These are phyloP conservation scores for Starmera dryadoides DNA, from an alignment of 805 yeast species.

Conservation along the genomic window DNA sequence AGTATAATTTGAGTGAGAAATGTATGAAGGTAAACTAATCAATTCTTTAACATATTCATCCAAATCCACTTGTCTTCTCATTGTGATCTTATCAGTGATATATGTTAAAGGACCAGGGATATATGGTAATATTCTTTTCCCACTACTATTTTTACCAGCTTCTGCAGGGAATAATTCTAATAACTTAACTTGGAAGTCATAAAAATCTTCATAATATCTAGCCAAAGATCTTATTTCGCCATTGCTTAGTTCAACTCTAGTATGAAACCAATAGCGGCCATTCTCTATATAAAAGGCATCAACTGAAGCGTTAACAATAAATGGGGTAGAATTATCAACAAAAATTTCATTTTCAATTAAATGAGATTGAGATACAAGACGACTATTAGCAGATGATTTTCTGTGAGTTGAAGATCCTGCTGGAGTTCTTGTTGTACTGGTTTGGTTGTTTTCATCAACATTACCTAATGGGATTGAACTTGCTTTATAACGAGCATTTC, in stretches of 20 bases:
- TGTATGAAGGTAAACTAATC: conserved; percentile 66
- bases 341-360: not conserved
- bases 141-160: conserved; percentile 72
- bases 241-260: conserved; percentile 57
- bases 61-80: conserved; percentile 45
- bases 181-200: conserved; percentile 81
- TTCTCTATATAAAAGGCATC: conserved; percentile 75
- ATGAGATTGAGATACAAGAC: conserved; percentile 8
- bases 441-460: conserved; percentile 42
- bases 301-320: conserved; percentile 48
- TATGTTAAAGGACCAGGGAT: conserved; percentile 95
- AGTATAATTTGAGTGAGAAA: conserved; percentile 64
- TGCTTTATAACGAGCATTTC: conserved; percentile 89
- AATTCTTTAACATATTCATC: conserved; percentile 53
- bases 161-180: conserved; percentile 84
- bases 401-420: conserved; percentile 3
- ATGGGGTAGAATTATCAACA: conserved; percentile 11
- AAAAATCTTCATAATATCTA: conserved; percentile 92
- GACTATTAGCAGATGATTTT: no score
- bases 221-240: conserved; percentile 70
- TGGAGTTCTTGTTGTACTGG: conserved; percentile 1
- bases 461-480: conserved; percentile 70
- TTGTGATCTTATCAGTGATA: conserved; percentile 70
- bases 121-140: conserved; percentile 77
- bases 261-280: conserved; percentile 84